Evolutionary conservation across 169 alveolate genomes (phyloP).

Genomic region (Plasmodium malariae): DNA sequence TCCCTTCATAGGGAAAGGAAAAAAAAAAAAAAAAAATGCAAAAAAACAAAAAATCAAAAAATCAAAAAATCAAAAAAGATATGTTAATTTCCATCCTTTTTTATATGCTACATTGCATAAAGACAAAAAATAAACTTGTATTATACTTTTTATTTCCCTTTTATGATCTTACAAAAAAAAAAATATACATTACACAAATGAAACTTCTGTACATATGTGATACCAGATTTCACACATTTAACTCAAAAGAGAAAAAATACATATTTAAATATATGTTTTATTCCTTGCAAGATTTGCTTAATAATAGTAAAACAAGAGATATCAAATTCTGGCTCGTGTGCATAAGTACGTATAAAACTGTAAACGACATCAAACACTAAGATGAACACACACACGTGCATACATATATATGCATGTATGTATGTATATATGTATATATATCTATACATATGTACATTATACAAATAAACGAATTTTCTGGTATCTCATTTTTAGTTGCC

Average conservation of each 20-base stretch:
- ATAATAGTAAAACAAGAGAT: conserved; percentile 32
- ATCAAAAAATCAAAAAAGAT: too few relatives aligned
- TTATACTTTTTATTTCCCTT: neutral
- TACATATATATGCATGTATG: neutral
- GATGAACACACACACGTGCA: neutral
- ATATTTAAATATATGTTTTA: conserved; percentile 60
- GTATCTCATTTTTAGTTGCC: neutral
- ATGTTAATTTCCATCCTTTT: too few relatives aligned
- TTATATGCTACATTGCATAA: neutral
- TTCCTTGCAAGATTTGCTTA: conserved; percentile 71
- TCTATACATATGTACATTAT: neutral
- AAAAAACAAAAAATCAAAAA: too few relatives aligned
- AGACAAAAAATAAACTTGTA: neutral
- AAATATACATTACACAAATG: conserved; percentile 16
- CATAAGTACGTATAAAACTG: conserved; percentile 36
- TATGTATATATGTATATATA: neutral
- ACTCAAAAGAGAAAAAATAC: conserved; percentile 57
- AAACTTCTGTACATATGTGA: conserved; percentile 70
- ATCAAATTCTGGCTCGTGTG: conserved; percentile 70
- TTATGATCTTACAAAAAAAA: neutral
- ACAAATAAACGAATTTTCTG: neutral
- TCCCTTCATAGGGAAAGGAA: too few relatives aligned
- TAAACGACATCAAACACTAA: neutral
- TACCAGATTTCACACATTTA: conserved; percentile 43
- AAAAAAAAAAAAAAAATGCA: too few relatives aligned